Evolutionary conservation across 2,329 filamentous ascomycete genomes (phyloP).

Genomic region (Fusarium subtropicale): DNA sequence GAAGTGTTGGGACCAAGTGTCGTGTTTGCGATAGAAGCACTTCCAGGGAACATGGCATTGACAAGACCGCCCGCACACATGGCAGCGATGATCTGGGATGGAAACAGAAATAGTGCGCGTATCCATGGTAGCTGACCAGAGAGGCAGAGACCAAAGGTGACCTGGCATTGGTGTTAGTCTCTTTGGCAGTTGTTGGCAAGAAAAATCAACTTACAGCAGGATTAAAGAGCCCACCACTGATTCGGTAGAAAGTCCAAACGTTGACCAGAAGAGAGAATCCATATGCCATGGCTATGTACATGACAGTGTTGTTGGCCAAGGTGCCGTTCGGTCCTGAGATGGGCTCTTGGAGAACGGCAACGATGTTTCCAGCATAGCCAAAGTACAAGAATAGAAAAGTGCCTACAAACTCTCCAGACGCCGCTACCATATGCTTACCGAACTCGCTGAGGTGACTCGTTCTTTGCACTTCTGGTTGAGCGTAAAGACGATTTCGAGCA

Average conservation of each 20-base stretch:
- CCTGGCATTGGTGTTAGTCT: conserved; percentile 5
- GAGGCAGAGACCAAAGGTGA: conserved; percentile 40
- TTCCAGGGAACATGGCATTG: conserved; percentile 65
- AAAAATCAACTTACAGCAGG: conserved; percentile 38
- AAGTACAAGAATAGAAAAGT: conserved; percentile 44
- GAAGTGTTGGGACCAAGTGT: conserved; percentile 60
- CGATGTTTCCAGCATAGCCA: conserved; percentile 42
- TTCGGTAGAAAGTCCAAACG: conserved; percentile 65
- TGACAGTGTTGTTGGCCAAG: conserved; percentile 28
- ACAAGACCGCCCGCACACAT: conserved; percentile 68
- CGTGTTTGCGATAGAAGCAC: conserved; percentile 63
- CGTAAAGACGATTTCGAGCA: neutral
- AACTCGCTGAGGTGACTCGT: conserved; percentile 32
- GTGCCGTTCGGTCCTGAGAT: conserved; percentile 14
- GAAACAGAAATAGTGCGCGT: conserved; percentile 56
- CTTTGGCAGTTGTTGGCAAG: rapidly evolving
- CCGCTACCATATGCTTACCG: conserved; percentile 38
- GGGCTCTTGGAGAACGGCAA: conserved; percentile 34
- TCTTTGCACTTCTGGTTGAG: neutral
- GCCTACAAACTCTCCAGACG: conserved; percentile 38
- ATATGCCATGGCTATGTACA: conserved; percentile 40
- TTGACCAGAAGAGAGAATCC: conserved; percentile 59
- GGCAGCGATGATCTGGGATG: conserved; percentile 65
- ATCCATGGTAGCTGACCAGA: conserved; percentile 36
- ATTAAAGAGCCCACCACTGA: conserved; percentile 61